Evolutionary conservation across 2,329 filamentous ascomycete species (phyloP).

Genomic region (Xylaria hypoxylon): DNA sequence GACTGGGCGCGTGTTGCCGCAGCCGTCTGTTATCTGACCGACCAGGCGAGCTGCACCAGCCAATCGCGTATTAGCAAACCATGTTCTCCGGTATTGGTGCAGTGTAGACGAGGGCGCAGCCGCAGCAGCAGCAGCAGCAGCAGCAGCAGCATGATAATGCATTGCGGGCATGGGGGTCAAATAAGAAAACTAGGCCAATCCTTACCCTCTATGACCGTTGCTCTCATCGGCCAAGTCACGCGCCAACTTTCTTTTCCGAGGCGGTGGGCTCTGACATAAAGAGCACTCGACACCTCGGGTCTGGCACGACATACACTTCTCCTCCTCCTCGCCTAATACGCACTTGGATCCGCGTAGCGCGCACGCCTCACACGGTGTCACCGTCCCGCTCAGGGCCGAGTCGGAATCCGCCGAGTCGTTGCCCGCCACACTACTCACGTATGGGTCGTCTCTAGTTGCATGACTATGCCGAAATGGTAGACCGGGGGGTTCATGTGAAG

Average conservation of each 20-base stretch:
- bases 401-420: constrained; percentile 64
- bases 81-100: constrained; percentile 41
- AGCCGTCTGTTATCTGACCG: constrained; percentile 65
- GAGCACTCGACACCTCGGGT: constrained; percentile 83
- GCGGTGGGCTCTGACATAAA: constrained; percentile 79
- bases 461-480: constrained; percentile 58
- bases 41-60: constrained; percentile 65
- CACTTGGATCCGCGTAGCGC: constrained; percentile 79
- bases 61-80: constrained; percentile 63
- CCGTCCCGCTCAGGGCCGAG: constrained; percentile 56
- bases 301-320: constrained; percentile 80
- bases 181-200: constrained; percentile 48
- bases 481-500: constrained; percentile 59
- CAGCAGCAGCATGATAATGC: constrained; percentile 47
- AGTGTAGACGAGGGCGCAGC: constrained; percentile 43
- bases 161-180: constrained; percentile 49
- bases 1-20: constrained; percentile 66
- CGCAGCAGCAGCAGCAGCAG: no score
- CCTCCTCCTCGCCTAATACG: constrained; percentile 78
- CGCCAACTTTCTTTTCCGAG: constrained; percentile 83
- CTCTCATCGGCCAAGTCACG: constrained; percentile 70
- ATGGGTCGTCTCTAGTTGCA: constrained; percentile 58
- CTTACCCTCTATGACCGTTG: constrained; percentile 77
- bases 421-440: constrained; percentile 63
- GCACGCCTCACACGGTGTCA: constrained; percentile 78